phyloP scores from a whole-genome alignment of 768 basidiomycete species.

The Xanthoconium stramineum region DNA sequence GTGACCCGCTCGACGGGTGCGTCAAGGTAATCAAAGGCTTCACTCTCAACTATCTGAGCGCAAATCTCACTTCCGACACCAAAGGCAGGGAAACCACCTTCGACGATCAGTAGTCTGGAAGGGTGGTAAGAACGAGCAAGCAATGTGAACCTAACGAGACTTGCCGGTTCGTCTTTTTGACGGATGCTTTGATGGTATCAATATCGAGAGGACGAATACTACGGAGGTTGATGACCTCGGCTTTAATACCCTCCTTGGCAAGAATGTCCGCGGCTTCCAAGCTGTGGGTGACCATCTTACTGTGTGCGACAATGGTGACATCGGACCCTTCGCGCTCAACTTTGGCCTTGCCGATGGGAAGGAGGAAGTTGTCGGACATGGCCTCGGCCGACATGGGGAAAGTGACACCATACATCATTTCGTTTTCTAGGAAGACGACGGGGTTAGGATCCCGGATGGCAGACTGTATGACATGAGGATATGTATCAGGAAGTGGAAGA shows the following conservation, averaged over 20 bases:
- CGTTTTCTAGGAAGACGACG: constrained; percentile 98
- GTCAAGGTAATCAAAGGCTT: constrained; percentile 98
- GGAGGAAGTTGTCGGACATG: constrained; percentile 90
- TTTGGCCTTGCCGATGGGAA: constrained; percentile 98
- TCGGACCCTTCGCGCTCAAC: constrained; percentile 91
- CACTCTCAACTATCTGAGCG: constrained; percentile 95
- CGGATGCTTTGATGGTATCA: constrained; percentile 92
- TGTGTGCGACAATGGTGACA: constrained; percentile 95
- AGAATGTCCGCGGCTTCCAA: constrained; percentile 91
- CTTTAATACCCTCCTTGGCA: constrained; percentile 95
- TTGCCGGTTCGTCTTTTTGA: constrained; percentile 98
- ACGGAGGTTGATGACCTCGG: constrained; percentile 96
- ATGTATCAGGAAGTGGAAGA: neutral
- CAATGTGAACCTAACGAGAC: constrained; percentile 17
- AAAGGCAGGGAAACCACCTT: constrained; percentile 98
- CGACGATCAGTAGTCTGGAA: constrained; percentile 81
- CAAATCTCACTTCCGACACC: constrained; percentile 99
- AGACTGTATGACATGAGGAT: constrained; percentile 44
- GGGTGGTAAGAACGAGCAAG: neutral
- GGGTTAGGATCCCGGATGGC: constrained; percentile 99
- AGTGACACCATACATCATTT: constrained; percentile 95
- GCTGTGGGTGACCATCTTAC: constrained; percentile 95
- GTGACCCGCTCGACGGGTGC: constrained; percentile 97
- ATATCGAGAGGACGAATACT: constrained; percentile 97
- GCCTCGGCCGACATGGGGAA: constrained; percentile 97